A percentile compares a stretch with the other conserved stretches of the same genome.
phyloP scores from a whole-genome alignment of 2,329 filamentous ascomycete genomes.

The Aspergillus sp. region DNA sequence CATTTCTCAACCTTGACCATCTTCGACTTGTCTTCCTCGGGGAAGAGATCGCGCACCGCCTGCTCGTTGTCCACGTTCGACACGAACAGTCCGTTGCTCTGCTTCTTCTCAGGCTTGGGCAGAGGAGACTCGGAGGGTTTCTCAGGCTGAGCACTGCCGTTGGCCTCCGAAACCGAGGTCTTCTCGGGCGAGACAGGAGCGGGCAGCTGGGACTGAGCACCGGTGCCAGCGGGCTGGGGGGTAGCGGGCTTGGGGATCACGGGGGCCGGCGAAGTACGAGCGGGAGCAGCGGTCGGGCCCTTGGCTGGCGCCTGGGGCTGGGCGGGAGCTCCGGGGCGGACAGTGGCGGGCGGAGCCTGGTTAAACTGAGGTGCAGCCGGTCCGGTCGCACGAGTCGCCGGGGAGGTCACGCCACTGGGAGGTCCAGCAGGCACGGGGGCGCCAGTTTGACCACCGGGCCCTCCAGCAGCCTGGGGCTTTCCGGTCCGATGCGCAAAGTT shows the following conservation, averaged over 20 bases:
- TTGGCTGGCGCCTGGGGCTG: conserved; percentile 31
- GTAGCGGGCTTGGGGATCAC: conserved; percentile 42
- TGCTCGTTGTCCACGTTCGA: conserved; percentile 82
- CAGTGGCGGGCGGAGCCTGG: conserved; percentile 38
- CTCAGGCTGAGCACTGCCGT: conserved; percentile 52
- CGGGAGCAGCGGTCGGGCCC: conserved; percentile 26
- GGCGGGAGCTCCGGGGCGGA: conserved; percentile 22
- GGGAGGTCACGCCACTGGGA: conserved; percentile 33
- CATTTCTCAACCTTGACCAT: conserved; percentile 69
- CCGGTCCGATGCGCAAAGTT: conserved; percentile 95
- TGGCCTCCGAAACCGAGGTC: conserved; percentile 50
- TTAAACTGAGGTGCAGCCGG: conserved; percentile 43
- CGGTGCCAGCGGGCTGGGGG: conserved; percentile 37
- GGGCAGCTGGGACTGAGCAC: conserved; percentile 43
- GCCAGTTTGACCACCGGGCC: conserved; percentile 22
- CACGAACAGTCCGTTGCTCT: conserved; percentile 83
- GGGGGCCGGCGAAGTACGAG: conserved; percentile 42
- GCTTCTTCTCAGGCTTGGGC: conserved; percentile 63
- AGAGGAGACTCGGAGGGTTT: conserved; percentile 45
- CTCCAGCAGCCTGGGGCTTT: conserved; percentile 61
- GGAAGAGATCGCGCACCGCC: conserved; percentile 76
- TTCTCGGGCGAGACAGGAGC: conserved; percentile 49
- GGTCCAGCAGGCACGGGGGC: conserved; percentile 21
- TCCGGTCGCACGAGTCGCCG: conserved; percentile 37
- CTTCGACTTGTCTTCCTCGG: conserved; percentile 78